These are phyloP conservation scores for Fomitopsis betulina DNA, from an alignment of 1,284 basidiomycete species.

Conservation along the genomic window DNA sequence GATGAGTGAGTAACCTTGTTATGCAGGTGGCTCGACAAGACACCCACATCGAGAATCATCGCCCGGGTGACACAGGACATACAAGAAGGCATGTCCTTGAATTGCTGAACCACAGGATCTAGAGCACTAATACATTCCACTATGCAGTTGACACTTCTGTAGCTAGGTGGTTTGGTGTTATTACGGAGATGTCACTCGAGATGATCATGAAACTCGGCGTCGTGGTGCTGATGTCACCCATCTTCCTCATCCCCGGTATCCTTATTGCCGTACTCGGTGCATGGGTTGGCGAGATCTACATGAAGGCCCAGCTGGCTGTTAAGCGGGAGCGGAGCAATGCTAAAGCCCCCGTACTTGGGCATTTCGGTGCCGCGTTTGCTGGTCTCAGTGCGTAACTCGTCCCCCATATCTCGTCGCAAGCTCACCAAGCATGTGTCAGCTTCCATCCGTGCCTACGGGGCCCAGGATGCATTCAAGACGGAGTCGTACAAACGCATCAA, in stretches of 20 bases:
- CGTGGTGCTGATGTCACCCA: slow-evolving; percentile 38
- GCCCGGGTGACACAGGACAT: slow-evolving; percentile 58
- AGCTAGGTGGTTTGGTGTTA: slow-evolving; percentile 21
- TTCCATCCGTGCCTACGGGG: slow-evolving; percentile 60
- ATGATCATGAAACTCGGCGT: slow-evolving; percentile 36
- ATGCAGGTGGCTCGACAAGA: slow-evolving; percentile 46
- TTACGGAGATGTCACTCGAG: slow-evolving; percentile 22
- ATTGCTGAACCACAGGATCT: too few species aligned
- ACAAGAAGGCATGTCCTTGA: slow-evolving; percentile 28
- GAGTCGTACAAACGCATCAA: slow-evolving; percentile 46
- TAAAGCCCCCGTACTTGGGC: slow-evolving; percentile 59
- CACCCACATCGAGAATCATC: slow-evolving; percentile 53
- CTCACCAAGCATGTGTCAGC: slow-evolving; percentile 28
- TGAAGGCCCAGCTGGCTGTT: slow-evolving; percentile 68
- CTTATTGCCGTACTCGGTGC: slow-evolving; percentile 36
- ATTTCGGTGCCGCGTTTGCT: slow-evolving; percentile 63
- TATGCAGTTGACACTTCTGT: slow-evolving; percentile 26
- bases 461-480: slow-evolving; percentile 40
- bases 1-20: background rate
- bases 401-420: too few species aligned
- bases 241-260: slow-evolving; percentile 32
- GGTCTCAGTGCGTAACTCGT: slow-evolving; percentile 49
- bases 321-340: slow-evolving; percentile 66
- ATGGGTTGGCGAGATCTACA: slow-evolving; percentile 44
- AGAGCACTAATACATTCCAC: too few species aligned